Percentiles rank a stretch among this genome's conserved stretches.
Conservation (phyloP, 495 filamentous ascomycete species). For the Schizothecium vesticola region DNA sequence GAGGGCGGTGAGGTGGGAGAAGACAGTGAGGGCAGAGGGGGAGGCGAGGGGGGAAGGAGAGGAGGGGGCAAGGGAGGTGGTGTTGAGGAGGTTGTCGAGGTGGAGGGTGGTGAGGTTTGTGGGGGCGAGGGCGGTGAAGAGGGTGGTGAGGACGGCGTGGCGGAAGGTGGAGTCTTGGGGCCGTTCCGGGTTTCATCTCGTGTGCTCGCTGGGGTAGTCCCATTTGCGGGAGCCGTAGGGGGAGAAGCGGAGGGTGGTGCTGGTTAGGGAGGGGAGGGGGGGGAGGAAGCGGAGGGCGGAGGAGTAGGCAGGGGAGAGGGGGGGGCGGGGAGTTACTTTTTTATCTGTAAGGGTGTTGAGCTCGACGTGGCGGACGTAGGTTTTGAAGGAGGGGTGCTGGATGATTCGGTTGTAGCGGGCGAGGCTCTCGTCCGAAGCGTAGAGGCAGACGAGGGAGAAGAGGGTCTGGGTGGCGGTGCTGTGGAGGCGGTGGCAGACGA, state of each 20-base stretch:
- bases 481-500: not conserved
- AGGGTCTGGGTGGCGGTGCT: not conserved
- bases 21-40: not conserved
- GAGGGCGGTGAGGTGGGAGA: not conserved
- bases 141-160: not conserved
- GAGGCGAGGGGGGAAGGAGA: not conserved
- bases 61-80: not conserved
- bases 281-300: not conserved
- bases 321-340: not conserved
- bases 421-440: not conserved
- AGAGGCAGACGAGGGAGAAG: not conserved
- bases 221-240: not conserved
- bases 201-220: not conserved
- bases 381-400: not conserved
- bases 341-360: not conserved
- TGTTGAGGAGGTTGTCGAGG: not conserved
- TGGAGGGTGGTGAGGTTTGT: not conserved
- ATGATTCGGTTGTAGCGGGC: not conserved
- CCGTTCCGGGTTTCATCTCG: not conserved
- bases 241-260: not conserved
- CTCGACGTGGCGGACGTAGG: not conserved
- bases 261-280: not conserved
- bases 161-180: not conserved
- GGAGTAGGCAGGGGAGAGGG: not conserved
- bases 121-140: not conserved